Evolutionary conservation across 768 basidiomycete species (phyloP).

Genomic region (Tricholoma terreum): DNA sequence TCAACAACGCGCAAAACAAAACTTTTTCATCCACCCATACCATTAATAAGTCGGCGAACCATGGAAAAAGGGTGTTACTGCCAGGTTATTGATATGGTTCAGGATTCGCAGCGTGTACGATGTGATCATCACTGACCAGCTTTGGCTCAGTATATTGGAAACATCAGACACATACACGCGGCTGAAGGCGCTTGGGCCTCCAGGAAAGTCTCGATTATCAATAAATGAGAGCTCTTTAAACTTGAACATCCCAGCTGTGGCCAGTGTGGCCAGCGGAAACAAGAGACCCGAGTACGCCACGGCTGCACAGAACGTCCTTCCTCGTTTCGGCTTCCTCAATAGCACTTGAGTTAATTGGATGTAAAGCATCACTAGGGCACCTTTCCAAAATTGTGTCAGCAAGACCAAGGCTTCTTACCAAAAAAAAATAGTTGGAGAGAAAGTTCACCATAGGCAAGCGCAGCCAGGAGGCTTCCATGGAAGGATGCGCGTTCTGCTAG

Average conservation of each 20-base stretch:
- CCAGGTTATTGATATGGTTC: neutral
- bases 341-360: slow-evolving; percentile 36
- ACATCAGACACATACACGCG: slow-evolving; percentile 14
- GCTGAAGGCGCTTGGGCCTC: slow-evolving; percentile 16
- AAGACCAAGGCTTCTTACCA: neutral
- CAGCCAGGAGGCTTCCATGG: slow-evolving; percentile 30
- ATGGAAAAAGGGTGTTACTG: slow-evolving; percentile 31
- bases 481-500: slow-evolving; percentile 27
- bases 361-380: slow-evolving; percentile 38
- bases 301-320: slow-evolving; percentile 32
- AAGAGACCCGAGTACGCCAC: slow-evolving; percentile 30
- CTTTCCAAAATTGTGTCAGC: slow-evolving; percentile 16
- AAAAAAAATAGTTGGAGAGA: neutral
- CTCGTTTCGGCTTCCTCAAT: slow-evolving; percentile 33
- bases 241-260: slow-evolving; percentile 29
- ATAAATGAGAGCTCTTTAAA: slow-evolving; percentile 31
- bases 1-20: neutral
- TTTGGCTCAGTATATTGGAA: slow-evolving; percentile 29
- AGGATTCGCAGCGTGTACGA: neutral
- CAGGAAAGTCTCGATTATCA: slow-evolving; percentile 14
- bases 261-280: slow-evolving; percentile 29
- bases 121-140: slow-evolving; percentile 24
- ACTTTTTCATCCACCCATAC: slow-evolving; percentile 10
- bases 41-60: slow-evolving; percentile 37
- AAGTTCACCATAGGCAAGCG: slow-evolving; percentile 33